phyloP scores from a whole-genome alignment of 1,139 yeast species.

The Taiozyma sp. region DNA sequence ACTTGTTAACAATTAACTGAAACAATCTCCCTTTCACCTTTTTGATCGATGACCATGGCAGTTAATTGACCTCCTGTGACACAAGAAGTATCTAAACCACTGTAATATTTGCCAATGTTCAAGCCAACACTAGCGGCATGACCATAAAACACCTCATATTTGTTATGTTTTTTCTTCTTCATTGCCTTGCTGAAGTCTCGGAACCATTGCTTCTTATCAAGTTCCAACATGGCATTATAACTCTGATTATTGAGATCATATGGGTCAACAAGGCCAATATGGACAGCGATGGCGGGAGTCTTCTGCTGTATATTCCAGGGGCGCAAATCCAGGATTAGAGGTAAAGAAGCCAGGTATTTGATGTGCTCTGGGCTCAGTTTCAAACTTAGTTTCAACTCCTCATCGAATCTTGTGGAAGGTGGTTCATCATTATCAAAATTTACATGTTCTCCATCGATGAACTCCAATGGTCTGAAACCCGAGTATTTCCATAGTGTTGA shows the following conservation, averaged over 20 bases:
- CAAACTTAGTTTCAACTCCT: slow-evolving; percentile 58
- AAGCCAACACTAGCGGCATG: slow-evolving; percentile 85
- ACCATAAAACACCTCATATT: slow-evolving; percentile 68
- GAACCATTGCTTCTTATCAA: slow-evolving; percentile 50
- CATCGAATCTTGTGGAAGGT: slow-evolving; percentile 35
- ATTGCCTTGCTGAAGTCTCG: slow-evolving; percentile 47
- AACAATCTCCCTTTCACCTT: slow-evolving; percentile 27
- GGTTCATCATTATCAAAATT: neutral
- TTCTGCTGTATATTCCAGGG: slow-evolving; percentile 42
- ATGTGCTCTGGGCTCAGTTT: slow-evolving; percentile 57
- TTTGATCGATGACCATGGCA: slow-evolving; percentile 39
- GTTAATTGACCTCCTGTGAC: slow-evolving; percentile 67
- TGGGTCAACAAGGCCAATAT: slow-evolving; percentile 64
- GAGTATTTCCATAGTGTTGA: slow-evolving; percentile 27
- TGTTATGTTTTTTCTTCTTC: slow-evolving; percentile 31
- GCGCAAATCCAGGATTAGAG: slow-evolving; percentile 61
- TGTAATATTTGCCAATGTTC: slow-evolving; percentile 56
- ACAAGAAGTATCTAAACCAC: slow-evolving; percentile 83
- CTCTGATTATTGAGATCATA: slow-evolving; percentile 51
- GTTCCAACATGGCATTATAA: slow-evolving; percentile 45
- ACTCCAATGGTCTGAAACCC: slow-evolving; percentile 7
- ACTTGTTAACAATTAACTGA: slow-evolving; percentile 18
- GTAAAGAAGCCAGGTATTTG: slow-evolving; percentile 51
- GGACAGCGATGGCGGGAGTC: slow-evolving; percentile 60
- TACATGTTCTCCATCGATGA: slow-evolving; percentile 16